These are phyloP conservation scores for Trypethelium eluteriae DNA, from an alignment of 495 filamentous ascomycete species.

Conservation along the genomic window DNA sequence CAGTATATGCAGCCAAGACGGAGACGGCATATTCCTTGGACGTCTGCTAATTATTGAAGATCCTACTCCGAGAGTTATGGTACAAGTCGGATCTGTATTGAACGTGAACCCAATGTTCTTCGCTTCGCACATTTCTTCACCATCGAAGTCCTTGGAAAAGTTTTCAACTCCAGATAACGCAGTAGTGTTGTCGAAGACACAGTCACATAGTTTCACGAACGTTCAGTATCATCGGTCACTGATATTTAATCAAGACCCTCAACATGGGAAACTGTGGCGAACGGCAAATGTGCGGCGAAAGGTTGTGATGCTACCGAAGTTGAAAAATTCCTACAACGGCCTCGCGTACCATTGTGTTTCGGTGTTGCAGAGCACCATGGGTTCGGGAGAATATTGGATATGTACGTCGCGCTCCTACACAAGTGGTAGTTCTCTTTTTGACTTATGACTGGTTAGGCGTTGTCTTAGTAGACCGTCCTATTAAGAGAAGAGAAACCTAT, in stretches of 20 bases:
- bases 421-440: neutral
- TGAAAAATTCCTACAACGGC: neutral
- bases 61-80: conserved; percentile 17
- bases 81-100: conserved; percentile 9
- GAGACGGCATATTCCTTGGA: neutral
- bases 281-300: neutral
- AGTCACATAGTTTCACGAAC: neutral
- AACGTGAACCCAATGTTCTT: conserved; percentile 23
- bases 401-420: neutral
- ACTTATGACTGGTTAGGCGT: conserved; percentile 10
- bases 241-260: neutral
- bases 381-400: neutral
- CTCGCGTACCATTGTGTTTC: neutral
- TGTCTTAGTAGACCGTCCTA: conserved; percentile 20
- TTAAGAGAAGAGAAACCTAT: too few species aligned
- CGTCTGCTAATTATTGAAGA: conserved; percentile 22
- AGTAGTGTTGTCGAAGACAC: neutral
- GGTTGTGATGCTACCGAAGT: neutral
- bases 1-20: neutral
- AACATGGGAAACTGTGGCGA: neutral
- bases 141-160: neutral
- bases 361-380: neutral
- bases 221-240: neutral
- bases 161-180: neutral
- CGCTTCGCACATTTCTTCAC: neutral